Percentiles rank a stretch among this genome's conserved stretches.
These are phyloP conservation scores for Kluyveromyces wickerhamii DNA, from an alignment of 805 yeast species.

Conservation along the genomic window DNA sequence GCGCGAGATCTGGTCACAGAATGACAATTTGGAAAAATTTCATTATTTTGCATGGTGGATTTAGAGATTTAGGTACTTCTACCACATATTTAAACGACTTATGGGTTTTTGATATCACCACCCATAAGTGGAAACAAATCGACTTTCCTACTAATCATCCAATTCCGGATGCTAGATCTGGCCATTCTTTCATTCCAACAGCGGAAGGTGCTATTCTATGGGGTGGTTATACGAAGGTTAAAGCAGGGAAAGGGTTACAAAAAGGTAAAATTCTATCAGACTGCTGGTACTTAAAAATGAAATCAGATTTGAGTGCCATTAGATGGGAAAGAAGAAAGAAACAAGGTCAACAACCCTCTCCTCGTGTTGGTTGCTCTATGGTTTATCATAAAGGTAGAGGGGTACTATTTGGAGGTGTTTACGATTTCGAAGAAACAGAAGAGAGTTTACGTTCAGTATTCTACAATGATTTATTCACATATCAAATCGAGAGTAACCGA, in stretches of 20 bases:
- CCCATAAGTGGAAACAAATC: slow-evolving; percentile 84
- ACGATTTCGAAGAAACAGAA: slow-evolving; percentile 90
- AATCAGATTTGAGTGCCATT: slow-evolving; percentile 59
- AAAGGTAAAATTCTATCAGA: slow-evolving; percentile 87
- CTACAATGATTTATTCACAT: slow-evolving; percentile 71
- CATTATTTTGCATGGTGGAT: slow-evolving; percentile 82
- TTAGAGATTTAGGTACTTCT: slow-evolving; percentile 77
- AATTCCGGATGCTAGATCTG: slow-evolving; percentile 86
- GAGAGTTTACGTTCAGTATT: slow-evolving; percentile 81
- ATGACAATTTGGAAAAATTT: slow-evolving; percentile 89
- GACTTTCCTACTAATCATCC: slow-evolving; percentile 77
- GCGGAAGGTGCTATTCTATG: slow-evolving; percentile 77
- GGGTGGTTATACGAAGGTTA: slow-evolving; percentile 93
- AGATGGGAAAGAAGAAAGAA: slow-evolving; percentile 88
- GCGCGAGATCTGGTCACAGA: slow-evolving; percentile 88
- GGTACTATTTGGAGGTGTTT: slow-evolving; percentile 90
- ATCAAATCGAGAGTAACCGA: slow-evolving; percentile 77
- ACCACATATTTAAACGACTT: slow-evolving; percentile 79
- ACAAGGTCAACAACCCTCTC: slow-evolving; percentile 84
- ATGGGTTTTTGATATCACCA: slow-evolving; percentile 88
- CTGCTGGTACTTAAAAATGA: slow-evolving; percentile 83
- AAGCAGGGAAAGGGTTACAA: slow-evolving; percentile 79
- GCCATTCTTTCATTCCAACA: slow-evolving; percentile 76
- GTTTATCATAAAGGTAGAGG: slow-evolving; percentile 88
- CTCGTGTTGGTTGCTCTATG: slow-evolving; percentile 93